A percentile compares a stretch with the other conserved stretches of the same genome.
phyloP scores from a whole-genome alignment of 768 basidiomycete genomes.

The Amanita polypyramis region DNA sequence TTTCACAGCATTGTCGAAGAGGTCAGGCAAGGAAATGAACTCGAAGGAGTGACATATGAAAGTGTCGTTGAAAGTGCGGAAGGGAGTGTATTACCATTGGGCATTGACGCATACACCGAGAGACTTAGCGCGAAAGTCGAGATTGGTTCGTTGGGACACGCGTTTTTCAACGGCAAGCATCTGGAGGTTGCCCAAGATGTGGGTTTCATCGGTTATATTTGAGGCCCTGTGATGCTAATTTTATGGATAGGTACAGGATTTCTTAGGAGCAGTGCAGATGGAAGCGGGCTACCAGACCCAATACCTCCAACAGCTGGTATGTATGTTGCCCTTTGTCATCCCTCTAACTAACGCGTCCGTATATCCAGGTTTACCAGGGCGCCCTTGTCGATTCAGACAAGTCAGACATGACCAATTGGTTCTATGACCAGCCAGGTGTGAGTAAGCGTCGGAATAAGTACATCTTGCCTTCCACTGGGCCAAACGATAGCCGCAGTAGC shows the following conservation, averaged over 20 bases:
- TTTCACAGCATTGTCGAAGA: conserved; percentile 21
- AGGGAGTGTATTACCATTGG: conserved; percentile 20
- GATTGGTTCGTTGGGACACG: conserved; percentile 37
- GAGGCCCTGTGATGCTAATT: background rate
- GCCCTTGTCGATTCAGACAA: conserved; percentile 42
- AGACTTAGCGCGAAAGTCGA: conserved; percentile 42
- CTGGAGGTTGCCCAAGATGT: conserved; percentile 53
- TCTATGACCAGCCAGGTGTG: conserved; percentile 81
- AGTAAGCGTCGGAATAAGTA: conserved; percentile 62
- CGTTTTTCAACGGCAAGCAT: conserved; percentile 86
- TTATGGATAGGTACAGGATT: conserved; percentile 33
- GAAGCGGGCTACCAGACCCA: conserved; percentile 52
- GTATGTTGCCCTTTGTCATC: conserved; percentile 9
- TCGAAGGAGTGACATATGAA: conserved; percentile 13
- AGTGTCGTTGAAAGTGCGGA: conserved; percentile 12
- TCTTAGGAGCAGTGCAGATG: conserved; percentile 50
- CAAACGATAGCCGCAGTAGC: conserved; percentile 19
- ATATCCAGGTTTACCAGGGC: conserved; percentile 44
- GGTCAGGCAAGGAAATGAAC: conserved; percentile 23
- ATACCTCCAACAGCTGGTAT: conserved; percentile 66
- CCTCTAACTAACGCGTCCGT: conserved; percentile 2
- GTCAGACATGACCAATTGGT: conserved; percentile 56
- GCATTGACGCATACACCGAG: conserved; percentile 40
- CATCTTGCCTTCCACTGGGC: conserved; percentile 46
- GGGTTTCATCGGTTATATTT: conserved; percentile 15